phyloP scores from a whole-genome alignment of 305 asterid species.

The Fraxinus paxiana region DNA sequence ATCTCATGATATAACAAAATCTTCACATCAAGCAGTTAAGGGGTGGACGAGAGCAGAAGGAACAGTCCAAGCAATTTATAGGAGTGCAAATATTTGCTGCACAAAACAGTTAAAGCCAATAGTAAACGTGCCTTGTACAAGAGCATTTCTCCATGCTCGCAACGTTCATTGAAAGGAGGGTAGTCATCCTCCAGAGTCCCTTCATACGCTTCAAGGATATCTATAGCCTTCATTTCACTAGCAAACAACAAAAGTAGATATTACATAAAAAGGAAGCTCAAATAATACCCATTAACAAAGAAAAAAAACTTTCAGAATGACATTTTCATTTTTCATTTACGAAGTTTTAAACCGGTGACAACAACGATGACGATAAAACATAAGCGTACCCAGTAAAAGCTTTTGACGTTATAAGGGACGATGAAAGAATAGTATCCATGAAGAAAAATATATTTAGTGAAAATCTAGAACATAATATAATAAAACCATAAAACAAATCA shows the following conservation, averaged over 20 bases:
- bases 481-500: not conserved
- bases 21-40: conserved; percentile 24
- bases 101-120: conserved; percentile 6
- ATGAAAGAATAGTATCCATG: not conserved
- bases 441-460: not conserved
- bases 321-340: not conserved
- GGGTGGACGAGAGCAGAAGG: conserved; percentile 5
- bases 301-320: not conserved
- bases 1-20: not conserved
- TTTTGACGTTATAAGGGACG: not conserved
- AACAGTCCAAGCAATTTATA: conserved; percentile 15
- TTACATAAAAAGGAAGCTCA: conserved; percentile 20
- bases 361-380: not conserved
- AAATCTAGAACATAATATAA: not conserved
- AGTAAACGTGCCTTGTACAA: conserved; percentile 67
- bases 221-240: conserved; percentile 90
- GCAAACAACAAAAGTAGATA: conserved; percentile 24
- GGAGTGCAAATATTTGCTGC: conserved; percentile 11
- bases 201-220: conserved; percentile 95
- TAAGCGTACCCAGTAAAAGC: not conserved
- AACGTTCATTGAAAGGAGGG: conserved; percentile 90
- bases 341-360: not conserved
- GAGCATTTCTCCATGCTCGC: conserved; percentile 97
- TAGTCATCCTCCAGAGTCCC: conserved; percentile 96
- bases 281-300: conserved; percentile 19